Base-by-base conservation (phyloP, 2,329 filamentous ascomycete species). In the Ceratocystis huliohia region DNA sequence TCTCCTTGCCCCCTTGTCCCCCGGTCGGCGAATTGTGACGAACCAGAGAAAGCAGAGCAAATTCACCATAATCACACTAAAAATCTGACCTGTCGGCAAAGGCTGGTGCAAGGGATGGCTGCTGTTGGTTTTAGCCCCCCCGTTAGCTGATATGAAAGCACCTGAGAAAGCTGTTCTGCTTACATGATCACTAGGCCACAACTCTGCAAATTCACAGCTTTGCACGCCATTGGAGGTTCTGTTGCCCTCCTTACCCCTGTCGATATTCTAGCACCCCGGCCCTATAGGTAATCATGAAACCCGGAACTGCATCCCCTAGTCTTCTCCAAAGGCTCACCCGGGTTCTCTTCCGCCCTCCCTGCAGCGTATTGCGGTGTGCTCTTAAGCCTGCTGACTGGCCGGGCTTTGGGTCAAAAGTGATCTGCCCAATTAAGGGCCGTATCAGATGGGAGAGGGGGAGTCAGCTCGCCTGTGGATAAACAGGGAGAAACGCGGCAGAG, bases 281-380 rank as follows among this genome's bases (percentile, higher is more conserved):
- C 20, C 25, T n/a, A 30, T 30, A 20, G 22, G 61, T 17, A 25
- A 63, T 46, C 15, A 28, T 63, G 61, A 63, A 63, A 45, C 61
- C 61, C 28, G 61, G 44, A 33, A 57, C 22, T 57, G 22, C 53
- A 28, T 57, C 61, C 44, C 28, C 22, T 45, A 63, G 25, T 48
- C 33, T 37, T 13, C 20, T 63, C 44, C 6, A 57, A 30, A 17
- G 53, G 17, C 61, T 63, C 44, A 30, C 48, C 61, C 61, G 61
- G 37, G 22, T 63, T 45, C 61, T 63, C 41, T 63, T 63, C 61
- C 61, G 61, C 13, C 17, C 53, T 57, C 53, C 53, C 53, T 57
- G 53, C 53, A 57, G 22, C 17, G 33, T 57, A 28, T 57, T 57
- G 53, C 53, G 53, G 53, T 57, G 53, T 57, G 53, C 44, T 45